Evolutionary conservation across 257 asterid species (phyloP).

Genomic region (Vinca minor): DNA sequence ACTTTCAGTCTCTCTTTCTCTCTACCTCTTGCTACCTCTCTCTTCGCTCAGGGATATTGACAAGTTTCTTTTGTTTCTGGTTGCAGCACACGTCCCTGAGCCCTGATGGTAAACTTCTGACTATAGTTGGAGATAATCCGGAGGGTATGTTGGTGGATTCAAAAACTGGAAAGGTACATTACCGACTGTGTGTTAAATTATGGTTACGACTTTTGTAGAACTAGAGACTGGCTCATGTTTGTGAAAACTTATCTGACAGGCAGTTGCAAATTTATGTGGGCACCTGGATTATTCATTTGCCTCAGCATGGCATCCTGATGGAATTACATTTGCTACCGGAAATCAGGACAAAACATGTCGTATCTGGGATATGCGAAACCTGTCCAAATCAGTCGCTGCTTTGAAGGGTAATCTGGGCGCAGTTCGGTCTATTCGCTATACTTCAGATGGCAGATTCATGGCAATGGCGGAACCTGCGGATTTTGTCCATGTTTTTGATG

Average conservation of each 20-base stretch:
- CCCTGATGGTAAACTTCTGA: slow-evolving; percentile 69
- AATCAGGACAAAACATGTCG: slow-evolving; percentile 93
- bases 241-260: slow-evolving; percentile 25
- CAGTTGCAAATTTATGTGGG: slow-evolving; percentile 50
- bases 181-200: background rate
- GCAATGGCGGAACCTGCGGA: slow-evolving; percentile 99
- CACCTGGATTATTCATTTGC: slow-evolving; percentile 87
- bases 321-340: slow-evolving; percentile 82
- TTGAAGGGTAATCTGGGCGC: slow-evolving; percentile 88
- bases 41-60: background rate
- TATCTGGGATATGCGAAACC: slow-evolving; percentile 71
- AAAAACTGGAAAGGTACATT: slow-evolving; percentile 57
- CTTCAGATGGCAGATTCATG: slow-evolving; percentile 84
- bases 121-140: slow-evolving; percentile 81
- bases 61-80: slow-evolving; percentile 5
- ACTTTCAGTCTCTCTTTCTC: background rate
- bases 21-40: background rate
- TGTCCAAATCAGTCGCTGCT: slow-evolving; percentile 49
- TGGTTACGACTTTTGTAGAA: background rate
- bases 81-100: slow-evolving; percentile 83
- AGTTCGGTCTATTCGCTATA: slow-evolving; percentile 73
- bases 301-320: slow-evolving; percentile 89
- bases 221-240: background rate
- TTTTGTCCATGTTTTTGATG: slow-evolving; percentile 78
- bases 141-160: slow-evolving; percentile 70